These are phyloP conservation scores for Pestalotiopsis fici DNA, from an alignment of 2,329 filamentous ascomycete species.

Conservation along the genomic window DNA sequence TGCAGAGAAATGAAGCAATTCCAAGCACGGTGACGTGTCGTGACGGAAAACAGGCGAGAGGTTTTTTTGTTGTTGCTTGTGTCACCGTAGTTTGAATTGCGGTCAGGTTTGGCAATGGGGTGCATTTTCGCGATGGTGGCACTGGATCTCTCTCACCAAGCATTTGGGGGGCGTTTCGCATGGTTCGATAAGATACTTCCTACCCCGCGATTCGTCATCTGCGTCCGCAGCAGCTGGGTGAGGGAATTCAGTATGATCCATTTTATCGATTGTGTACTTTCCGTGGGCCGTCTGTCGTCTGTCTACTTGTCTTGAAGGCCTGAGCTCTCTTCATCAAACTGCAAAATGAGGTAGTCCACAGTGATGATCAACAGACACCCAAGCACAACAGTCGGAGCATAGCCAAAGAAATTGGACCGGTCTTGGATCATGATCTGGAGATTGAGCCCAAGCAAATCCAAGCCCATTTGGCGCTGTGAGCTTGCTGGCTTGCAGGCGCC, in stretches of 20 bases:
- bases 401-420: not conserved
- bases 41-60: not conserved
- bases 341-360: not conserved
- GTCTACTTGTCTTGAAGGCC: not conserved
- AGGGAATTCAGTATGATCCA: not conserved
- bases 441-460: conserved; percentile 1
- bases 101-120: not conserved
- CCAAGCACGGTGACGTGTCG: conserved; percentile 5
- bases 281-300: too few species aligned
- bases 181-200: not conserved
- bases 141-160: not conserved
- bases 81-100: not conserved
- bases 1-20: not conserved
- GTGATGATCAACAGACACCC: not conserved
- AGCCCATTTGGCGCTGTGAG: not conserved
- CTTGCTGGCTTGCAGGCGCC: not conserved
- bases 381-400: not conserved
- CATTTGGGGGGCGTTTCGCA: not conserved
- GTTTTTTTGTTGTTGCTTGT: not conserved
- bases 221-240: not conserved
- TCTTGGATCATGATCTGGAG: not conserved
- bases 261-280: too few species aligned
- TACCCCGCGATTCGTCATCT: conserved; percentile 7
- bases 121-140: not conserved
- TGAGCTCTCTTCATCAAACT: conserved; percentile 1